Base-by-base conservation (phyloP, 1,284 basidiomycete genomes). In the Moesziomyces antarcticus region DNA sequence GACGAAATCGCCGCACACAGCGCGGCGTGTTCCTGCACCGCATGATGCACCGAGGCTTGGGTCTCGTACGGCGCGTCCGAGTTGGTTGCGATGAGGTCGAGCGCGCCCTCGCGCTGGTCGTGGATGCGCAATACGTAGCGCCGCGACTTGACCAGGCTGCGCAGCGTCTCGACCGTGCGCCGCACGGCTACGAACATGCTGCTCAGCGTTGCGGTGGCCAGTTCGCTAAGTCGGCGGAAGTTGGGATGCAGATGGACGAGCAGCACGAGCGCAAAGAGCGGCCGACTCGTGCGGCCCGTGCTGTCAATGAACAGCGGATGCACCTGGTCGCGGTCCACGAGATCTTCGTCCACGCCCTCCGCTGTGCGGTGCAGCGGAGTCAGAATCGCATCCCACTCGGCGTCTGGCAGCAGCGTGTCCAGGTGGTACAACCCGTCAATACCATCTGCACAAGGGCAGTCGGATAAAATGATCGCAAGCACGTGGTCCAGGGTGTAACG, bases 241-340 rank as follows among this genome's bases (percentile, higher is more conserved):
- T n/a, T n/a, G n/a, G n/a, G n/a, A n/a, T n/a, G n/a, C n/a, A 33
- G 22, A 14, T 49, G 63, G 13, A 65, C n/a, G 13, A 73, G 65
- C 10, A 51, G 33, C 7, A 43, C 52, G 7, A 69, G 50, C 2
- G 48, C 18, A 30, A 64, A 61, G 24, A 73, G 65, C 5, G 45
- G 40, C 9, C 24, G 14, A 37, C 71, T 73, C 16, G 33, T 58
- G 35, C 44, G 65, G 3, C 65, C 71, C 2, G 43, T 51, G 16
- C 54, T n/a, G 14, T 49, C 42, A 58, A 61, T 4, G 41, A 69
- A 69, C 10, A 73, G 66, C 6, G 71, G 71, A 8, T 65, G 57
- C 20, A 62, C 43, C 13, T 30, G 16, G 25, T 73, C 71, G 21
- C 61, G 42, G 9, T 69, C 61, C 10, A 59, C 35, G 7, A 69